Evolutionary conservation across 176 grass and related monocot genomes (phyloP), one percentile per base, ranked within the genome.

Genomic region (Triticum monococcum): DNA sequence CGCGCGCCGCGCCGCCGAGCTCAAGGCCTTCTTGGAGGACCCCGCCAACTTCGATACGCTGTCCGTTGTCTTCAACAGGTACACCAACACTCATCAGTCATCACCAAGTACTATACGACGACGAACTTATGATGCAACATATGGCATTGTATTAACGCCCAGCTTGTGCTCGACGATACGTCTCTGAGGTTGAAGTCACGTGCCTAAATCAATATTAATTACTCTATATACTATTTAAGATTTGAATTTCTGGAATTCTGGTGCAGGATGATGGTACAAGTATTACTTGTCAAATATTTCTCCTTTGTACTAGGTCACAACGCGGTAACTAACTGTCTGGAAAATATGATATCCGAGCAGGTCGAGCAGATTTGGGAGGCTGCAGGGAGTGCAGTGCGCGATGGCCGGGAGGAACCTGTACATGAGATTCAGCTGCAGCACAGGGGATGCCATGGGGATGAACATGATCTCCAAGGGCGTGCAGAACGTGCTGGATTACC

Each of bases 361-460:
- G 85, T 94, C 97, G 14, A 96, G 90, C 85, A 94, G 94, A 88
- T 99, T 99, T 86, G 92, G 80, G 25, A 94, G 85, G 62, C 84
- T 99, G 26, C 97, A 94, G 88, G 72, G 85, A 1, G 80, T 99
- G 79, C 94, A 91, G 24, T 96, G 97, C 11, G 92, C 89, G 0
- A 89, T 99, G 16, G 97, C 94, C 10, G 97, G 97, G 66, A 99
- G 97, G 87, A 99, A 94, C 60, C 74, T 99, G 75, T 96, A 96
- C 92, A 93, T 99, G 90, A 91, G 97, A 87, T 96, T 99, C 79
- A 81, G 43, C 79, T 99, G 92, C 89, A 88, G 88, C 84, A 99
- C 97, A 3, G 97, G 97, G 63, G 97, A 99, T 69, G 97, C 97
- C 12, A 99, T 99, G 97, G 97, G 94, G 28, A 99, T 99, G 97